These are phyloP conservation scores for Oidiodendron maius DNA, from an alignment of 495 filamentous ascomycete genomes.

Conservation along the genomic window DNA sequence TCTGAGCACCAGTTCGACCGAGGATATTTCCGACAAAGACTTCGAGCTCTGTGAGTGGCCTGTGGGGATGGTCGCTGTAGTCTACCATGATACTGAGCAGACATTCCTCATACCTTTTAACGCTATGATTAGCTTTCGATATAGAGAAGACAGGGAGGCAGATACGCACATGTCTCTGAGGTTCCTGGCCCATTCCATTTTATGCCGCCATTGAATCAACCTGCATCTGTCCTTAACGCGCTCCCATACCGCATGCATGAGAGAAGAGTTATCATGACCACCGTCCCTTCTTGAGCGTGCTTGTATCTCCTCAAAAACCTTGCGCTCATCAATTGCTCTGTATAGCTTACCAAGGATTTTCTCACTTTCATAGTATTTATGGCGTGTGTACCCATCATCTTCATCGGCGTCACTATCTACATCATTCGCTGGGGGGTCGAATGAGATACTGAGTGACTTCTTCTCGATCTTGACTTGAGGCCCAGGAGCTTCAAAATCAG, in stretches of 20 bases:
- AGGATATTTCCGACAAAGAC: conserved; percentile 71
- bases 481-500: conserved; percentile 64
- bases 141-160: not conserved
- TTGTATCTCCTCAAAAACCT: conserved; percentile 57
- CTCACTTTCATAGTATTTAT: conserved; percentile 57
- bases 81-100: conserved; percentile 49
- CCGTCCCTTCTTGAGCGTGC: conserved; percentile 15
- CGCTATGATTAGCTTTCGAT: no score
- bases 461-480: conserved; percentile 49
- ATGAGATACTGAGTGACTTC: conserved; percentile 33
- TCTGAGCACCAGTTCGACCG: conserved; percentile 53
- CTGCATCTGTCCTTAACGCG: conserved; percentile 32
- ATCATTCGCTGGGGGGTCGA: conserved; percentile 30
- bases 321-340: conserved; percentile 64
- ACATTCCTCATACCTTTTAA: conserved; percentile 60
- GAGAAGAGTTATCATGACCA: conserved; percentile 12
- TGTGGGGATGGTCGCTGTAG: conserved; percentile 50
- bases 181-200: conserved; percentile 33
- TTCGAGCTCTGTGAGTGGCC: conserved; percentile 63
- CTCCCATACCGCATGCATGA: conserved; percentile 41
- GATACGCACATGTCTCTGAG: conserved; percentile 49
- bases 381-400: conserved; percentile 37
- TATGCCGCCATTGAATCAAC: conserved; percentile 20
- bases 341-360: conserved; percentile 72
- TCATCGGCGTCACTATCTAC: conserved; percentile 45